These are phyloP conservation scores for Rhizoctonia solani DNA, from an alignment of 1,284 basidiomycete genomes.

Conservation along the genomic window DNA sequence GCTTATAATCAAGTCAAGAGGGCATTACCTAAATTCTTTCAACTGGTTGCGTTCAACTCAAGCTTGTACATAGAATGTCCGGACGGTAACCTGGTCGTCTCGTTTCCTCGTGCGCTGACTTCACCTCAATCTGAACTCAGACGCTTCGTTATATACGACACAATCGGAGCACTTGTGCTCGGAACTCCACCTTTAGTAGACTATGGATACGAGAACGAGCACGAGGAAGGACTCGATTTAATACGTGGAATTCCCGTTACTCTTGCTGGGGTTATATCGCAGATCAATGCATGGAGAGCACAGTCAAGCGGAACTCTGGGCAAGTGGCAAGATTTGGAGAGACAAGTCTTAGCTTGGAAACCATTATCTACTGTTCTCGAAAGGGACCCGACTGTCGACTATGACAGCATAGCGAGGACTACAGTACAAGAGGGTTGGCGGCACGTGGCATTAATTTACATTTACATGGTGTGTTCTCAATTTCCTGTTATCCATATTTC, in stretches of 20 bases:
- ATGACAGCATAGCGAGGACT: not conserved
- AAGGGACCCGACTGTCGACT: not conserved
- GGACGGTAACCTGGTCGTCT: not conserved
- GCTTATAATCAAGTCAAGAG: not conserved
- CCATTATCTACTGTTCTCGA: not conserved
- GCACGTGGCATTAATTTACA: slow-evolving; percentile 15
- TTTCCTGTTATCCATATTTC: too few species aligned
- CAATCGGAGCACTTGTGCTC: not conserved
- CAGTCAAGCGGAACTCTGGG: not conserved
- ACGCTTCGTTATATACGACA: slow-evolving; percentile 20
- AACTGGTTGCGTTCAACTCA: not conserved
- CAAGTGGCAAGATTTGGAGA: slow-evolving; percentile 6
- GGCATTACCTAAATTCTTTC: not conserved
- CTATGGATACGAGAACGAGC: not conserved
- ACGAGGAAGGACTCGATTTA: not conserved
- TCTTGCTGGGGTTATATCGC: not conserved
- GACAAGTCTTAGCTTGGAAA: not conserved
- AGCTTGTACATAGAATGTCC: not conserved
- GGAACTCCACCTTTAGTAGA: slow-evolving; percentile 4
- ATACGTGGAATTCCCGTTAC: slow-evolving; percentile 9
- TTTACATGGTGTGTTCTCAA: slow-evolving; percentile 27
- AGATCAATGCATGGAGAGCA: slow-evolving; percentile 14
- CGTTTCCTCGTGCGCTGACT: slow-evolving; percentile 2
- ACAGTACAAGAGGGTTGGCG: slow-evolving; percentile 16
- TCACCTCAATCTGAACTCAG: slow-evolving; percentile 1